phyloP scores from a whole-genome alignment of 345 rosid species.

The Salix viminalis region DNA sequence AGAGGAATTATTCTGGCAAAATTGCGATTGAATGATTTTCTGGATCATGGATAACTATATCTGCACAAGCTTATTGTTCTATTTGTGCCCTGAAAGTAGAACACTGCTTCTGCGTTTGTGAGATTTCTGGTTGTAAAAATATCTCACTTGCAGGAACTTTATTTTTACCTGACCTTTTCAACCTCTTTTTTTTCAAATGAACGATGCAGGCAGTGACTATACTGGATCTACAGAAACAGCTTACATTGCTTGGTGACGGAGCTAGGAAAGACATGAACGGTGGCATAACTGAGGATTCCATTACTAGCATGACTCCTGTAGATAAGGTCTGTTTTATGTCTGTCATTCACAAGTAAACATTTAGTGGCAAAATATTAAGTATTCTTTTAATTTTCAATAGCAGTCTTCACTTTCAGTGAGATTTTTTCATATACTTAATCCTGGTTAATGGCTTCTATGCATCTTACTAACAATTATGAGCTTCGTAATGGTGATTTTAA shows the following conservation, averaged over 20 bases:
- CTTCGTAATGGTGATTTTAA: not conserved
- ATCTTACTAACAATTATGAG: not conserved
- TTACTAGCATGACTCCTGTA: constrained; percentile 54
- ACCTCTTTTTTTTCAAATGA: not conserved
- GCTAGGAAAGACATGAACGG: constrained; percentile 59
- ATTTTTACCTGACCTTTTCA: not conserved
- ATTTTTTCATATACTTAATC: not conserved
- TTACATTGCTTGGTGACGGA: constrained; percentile 77
- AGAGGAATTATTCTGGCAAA: not conserved
- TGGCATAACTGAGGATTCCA: constrained; percentile 50
- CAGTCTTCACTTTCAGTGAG: no score
- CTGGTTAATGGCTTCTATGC: not conserved
- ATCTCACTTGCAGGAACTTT: not conserved
- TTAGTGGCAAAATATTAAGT: not conserved
- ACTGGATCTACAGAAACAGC: constrained; percentile 86
- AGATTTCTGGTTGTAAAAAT: not conserved
- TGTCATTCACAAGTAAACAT: constrained; percentile 3
- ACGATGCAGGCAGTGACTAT: constrained; percentile 67
- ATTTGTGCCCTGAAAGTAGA: not conserved
- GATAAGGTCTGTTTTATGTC: constrained; percentile 57
- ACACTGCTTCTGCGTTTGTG: not conserved
- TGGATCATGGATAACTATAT: not conserved
- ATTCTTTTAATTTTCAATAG: not conserved
- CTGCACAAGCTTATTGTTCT: not conserved
- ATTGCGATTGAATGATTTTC: not conserved